Evolutionary conservation across 2,329 filamentous ascomycete species (phyloP).

Genomic region (Fusarium graminum): DNA sequence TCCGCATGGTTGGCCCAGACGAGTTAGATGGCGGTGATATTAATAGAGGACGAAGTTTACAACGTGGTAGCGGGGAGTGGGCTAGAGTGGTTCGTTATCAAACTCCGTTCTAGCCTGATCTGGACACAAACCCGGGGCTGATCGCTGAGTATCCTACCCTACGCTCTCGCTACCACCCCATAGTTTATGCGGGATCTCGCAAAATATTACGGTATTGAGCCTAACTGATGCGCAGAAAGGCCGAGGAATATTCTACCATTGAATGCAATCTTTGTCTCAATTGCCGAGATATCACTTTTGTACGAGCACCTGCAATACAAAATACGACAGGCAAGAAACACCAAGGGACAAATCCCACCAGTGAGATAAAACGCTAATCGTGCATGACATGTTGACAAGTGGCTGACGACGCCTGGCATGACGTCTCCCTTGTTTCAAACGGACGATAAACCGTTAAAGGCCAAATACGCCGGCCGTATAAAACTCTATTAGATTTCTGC

Average conservation of each 20-base stretch:
- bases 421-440: too few relatives aligned
- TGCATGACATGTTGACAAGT: too few relatives aligned
- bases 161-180: background rate
- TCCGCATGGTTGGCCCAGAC: constrained; percentile 58
- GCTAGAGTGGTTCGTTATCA: background rate
- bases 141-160: background rate
- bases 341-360: too few relatives aligned
- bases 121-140: background rate
- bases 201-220: background rate
- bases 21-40: constrained; percentile 15
- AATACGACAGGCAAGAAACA: background rate
- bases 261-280: background rate
- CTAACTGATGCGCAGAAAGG: background rate
- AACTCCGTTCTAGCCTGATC: constrained; percentile 5
- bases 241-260: background rate
- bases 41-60: constrained; percentile 27
- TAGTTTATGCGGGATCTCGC: background rate
- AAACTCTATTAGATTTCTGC: too few relatives aligned
- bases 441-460: too few relatives aligned
- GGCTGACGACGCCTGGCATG: too few relatives aligned
- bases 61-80: constrained; percentile 22
- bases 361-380: too few relatives aligned
- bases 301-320: background rate
- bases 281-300: background rate
- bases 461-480: too few relatives aligned